A percentile compares a stretch with the other conserved stretches of the same genome.
phyloP scores from a whole-genome alignment of 1,284 basidiomycete species.

The Bjerkandera adusta region DNA sequence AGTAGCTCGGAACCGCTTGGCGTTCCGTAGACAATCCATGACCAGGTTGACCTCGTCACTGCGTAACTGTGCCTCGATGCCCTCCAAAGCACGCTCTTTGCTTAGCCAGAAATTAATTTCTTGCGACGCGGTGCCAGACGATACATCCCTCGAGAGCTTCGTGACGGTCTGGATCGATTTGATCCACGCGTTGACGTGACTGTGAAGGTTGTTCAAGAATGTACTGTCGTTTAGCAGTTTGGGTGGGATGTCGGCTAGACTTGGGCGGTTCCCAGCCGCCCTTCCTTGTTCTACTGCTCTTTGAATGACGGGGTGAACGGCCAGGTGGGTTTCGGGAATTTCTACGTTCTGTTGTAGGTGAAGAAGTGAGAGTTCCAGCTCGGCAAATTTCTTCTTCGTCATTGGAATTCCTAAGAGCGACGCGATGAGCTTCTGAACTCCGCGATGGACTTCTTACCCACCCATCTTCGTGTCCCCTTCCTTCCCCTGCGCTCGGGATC shows the following conservation, averaged over 20 bases:
- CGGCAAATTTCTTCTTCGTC: constrained; percentile 99
- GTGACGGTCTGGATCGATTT: constrained; percentile 98
- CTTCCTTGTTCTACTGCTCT: constrained; percentile 83
- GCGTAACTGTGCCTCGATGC: constrained; percentile 88
- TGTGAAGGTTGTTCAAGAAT: constrained; percentile 93
- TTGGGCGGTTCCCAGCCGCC: constrained; percentile 56
- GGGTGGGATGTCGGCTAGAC: constrained; percentile 74
- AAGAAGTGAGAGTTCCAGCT: constrained; percentile 93
- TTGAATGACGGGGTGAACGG: constrained; percentile 89
- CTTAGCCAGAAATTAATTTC: constrained; percentile 99
- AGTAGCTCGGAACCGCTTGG: constrained; percentile 96
- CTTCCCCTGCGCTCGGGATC: constrained; percentile 69
- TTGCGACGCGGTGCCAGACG: constrained; percentile 94
- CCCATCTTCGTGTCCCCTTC: constrained; percentile 88
- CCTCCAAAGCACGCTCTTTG: constrained; percentile 90
- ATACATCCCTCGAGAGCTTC: constrained; percentile 90
- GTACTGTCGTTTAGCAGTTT: constrained; percentile 81
- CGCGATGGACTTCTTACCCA: constrained; percentile 31
- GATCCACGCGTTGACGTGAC: constrained; percentile 97
- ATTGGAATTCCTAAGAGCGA: constrained; percentile 81
- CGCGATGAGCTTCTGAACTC: not conserved
- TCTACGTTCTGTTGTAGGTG: constrained; percentile 99
- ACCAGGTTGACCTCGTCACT: constrained; percentile 94
- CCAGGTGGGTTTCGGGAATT: constrained; percentile 94
- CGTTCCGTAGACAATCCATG: constrained; percentile 93